Evolutionary conservation across 352 stramenopile genomes (phyloP).

Genomic region (Thraustotheca clavata): DNA sequence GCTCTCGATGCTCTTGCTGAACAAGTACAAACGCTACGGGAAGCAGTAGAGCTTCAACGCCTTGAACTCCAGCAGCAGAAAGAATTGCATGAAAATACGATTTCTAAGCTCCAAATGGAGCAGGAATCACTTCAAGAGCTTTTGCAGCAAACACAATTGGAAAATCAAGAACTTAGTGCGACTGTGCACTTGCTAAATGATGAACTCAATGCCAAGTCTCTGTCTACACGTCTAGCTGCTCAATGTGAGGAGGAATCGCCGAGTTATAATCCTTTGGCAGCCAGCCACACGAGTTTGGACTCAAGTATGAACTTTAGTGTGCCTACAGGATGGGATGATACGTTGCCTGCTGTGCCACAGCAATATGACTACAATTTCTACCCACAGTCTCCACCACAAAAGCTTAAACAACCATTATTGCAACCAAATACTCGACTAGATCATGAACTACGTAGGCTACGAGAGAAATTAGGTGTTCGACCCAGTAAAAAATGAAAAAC

Average conservation of each 20-base stretch:
- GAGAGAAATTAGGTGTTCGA: conserved; percentile 4
- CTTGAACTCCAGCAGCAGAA: conserved; percentile 5
- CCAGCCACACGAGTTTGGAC: conserved; percentile 4
- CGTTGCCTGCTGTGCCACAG: not conserved
- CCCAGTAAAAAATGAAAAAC: no score
- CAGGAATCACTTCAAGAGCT: not conserved
- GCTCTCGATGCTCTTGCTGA: conserved; percentile 1
- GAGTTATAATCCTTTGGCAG: not conserved
- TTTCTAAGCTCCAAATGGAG: not conserved
- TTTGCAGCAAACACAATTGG: not conserved
- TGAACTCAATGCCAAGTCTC: conserved; percentile 13
- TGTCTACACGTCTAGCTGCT: not conserved
- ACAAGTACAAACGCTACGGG: conserved; percentile 15
- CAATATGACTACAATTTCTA: not conserved
- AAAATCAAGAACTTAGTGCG: not conserved
- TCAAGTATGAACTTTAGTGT: conserved; percentile 20
- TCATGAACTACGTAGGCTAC: not conserved
- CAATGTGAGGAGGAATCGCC: not conserved
- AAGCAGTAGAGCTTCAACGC: conserved; percentile 11
- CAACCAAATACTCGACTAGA: conserved; percentile 1
- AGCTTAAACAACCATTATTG: not conserved
- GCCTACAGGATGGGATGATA: not conserved
- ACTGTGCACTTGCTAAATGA: conserved; percentile 18
- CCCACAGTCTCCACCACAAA: not conserved
- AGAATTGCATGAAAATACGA: not conserved